Conservation (phyloP, 768 basidiomycete genomes). For the Panellus pusillus region DNA sequence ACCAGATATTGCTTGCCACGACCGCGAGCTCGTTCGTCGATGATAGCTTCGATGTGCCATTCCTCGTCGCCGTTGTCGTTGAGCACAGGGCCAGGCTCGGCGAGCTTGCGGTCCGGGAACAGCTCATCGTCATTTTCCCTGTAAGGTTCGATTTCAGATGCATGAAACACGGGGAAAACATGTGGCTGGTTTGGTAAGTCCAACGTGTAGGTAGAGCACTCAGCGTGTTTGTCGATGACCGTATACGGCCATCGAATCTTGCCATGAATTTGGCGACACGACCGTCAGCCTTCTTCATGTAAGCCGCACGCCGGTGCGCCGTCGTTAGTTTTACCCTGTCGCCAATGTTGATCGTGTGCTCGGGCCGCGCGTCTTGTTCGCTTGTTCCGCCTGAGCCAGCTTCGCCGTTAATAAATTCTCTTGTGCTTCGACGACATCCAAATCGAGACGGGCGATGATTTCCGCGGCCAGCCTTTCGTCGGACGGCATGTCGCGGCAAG, state of each 20-base stretch:
- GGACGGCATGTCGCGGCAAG: too few species aligned
- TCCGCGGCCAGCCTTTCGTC: background rate
- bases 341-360: constrained; percentile 23
- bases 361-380: constrained; percentile 20
- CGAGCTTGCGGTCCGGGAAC: constrained; percentile 29
- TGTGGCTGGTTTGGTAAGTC: constrained; percentile 19
- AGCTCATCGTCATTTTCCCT: constrained; percentile 28
- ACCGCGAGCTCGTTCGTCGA: background rate
- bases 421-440: constrained; percentile 24
- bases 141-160: constrained; percentile 25
- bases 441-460: constrained; percentile 1
- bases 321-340: constrained; percentile 32
- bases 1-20: background rate
- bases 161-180: constrained; percentile 34
- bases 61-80: background rate
- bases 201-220: constrained; percentile 24
- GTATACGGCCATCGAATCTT: constrained; percentile 29
- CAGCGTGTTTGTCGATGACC: constrained; percentile 18
- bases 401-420: constrained; percentile 30
- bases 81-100: background rate
- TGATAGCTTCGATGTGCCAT: background rate
- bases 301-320: constrained; percentile 22
- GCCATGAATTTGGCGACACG: constrained; percentile 41
- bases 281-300: constrained; percentile 21
- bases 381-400: constrained; percentile 24